These are phyloP conservation scores for Pythium monospermum DNA, from an alignment of 352 stramenopile species.

Conservation along the genomic window DNA sequence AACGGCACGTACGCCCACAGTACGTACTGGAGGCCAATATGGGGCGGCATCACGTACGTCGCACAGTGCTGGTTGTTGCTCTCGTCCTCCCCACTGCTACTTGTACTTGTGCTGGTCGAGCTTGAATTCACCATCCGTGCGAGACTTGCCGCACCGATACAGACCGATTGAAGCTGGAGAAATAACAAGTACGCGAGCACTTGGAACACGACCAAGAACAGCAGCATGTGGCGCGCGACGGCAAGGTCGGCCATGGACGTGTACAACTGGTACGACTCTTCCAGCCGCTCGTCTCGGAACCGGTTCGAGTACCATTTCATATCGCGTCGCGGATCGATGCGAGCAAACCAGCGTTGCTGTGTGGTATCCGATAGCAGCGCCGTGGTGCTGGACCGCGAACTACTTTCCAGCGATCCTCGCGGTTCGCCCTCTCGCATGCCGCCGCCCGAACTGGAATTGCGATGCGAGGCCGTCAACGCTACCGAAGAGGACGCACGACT, in stretches of 20 bases:
- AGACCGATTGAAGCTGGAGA: conserved; percentile 23
- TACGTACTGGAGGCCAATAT: conserved; percentile 17
- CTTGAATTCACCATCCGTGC: too few species aligned
- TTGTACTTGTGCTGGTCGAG: too few species aligned
- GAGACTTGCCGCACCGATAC: conserved; percentile 6
- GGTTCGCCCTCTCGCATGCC: conserved; percentile 20
- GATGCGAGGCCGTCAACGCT: conserved; percentile 4
- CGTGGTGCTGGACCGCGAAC: conserved; percentile 24
- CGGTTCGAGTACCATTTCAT: conserved; percentile 57
- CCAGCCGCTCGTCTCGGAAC: conserved; percentile 61
- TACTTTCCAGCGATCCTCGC: conserved; percentile 32
- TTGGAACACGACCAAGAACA: conserved; percentile 57
- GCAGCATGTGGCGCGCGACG: conserved; percentile 47
- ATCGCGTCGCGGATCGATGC: conserved; percentile 49
- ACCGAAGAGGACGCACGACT: conserved; percentile 9
- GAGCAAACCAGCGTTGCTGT: conserved; percentile 33
- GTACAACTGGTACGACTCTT: conserved; percentile 79
- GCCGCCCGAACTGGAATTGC: conserved; percentile 4
- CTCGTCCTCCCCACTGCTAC: too few species aligned
- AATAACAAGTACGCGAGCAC: conserved; percentile 52
- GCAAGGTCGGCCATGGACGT: conserved; percentile 68
- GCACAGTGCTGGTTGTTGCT: conserved; percentile 9
- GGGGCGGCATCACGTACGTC: conserved; percentile 16
- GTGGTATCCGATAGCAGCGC: conserved; percentile 18
- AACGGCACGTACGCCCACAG: conserved; percentile 64